Percentiles rank a stretch among this genome's conserved stretches.
These are phyloP conservation scores for Discostella pseudostelligera DNA, from an alignment of 108 stramenopile species.

Conservation along the genomic window DNA sequence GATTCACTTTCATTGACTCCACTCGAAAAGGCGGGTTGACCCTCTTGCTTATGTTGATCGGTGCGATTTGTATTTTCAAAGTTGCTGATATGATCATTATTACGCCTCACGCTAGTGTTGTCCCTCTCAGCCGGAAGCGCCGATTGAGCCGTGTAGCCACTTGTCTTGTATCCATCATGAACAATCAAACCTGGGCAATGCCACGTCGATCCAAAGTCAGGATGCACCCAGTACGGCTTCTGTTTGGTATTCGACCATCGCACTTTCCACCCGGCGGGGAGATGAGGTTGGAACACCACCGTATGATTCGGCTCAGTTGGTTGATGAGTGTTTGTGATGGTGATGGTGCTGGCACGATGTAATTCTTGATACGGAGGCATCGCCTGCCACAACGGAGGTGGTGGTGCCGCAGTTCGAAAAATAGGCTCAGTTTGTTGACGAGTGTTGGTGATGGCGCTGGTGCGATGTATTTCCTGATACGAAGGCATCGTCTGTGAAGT, in stretches of 20 bases:
- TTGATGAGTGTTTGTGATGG: not conserved
- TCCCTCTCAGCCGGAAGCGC: too few species aligned
- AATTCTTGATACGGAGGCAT: too few species aligned
- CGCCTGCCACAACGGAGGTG: too few species aligned
- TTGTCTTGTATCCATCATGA: not conserved
- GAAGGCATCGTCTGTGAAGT: not conserved
- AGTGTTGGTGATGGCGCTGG: not conserved
- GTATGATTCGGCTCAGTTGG: not conserved
- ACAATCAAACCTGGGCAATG: constrained; percentile 61
- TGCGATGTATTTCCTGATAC: too few species aligned
- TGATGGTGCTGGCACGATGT: not conserved
- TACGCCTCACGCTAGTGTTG: too few species aligned
- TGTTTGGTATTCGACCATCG: constrained; percentile 58
- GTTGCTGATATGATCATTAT: too few species aligned
- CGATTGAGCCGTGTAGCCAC: too few species aligned
- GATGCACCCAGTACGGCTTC: constrained; percentile 68
- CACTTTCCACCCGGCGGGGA: constrained; percentile 81
- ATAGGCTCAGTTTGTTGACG: not conserved
- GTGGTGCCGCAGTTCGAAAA: too few species aligned
- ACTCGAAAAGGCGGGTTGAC: too few species aligned
- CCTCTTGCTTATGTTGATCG: too few species aligned
- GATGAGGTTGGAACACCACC: constrained; percentile 15
- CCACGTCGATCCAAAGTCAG: constrained; percentile 73
- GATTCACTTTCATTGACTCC: too few species aligned
- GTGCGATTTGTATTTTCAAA: too few species aligned